Percentiles rank a stretch among this genome's conserved stretches.
These are phyloP conservation scores for Orbilia brochopaga DNA, from an alignment of 2,329 filamentous ascomycete genomes.

Conservation along the genomic window DNA sequence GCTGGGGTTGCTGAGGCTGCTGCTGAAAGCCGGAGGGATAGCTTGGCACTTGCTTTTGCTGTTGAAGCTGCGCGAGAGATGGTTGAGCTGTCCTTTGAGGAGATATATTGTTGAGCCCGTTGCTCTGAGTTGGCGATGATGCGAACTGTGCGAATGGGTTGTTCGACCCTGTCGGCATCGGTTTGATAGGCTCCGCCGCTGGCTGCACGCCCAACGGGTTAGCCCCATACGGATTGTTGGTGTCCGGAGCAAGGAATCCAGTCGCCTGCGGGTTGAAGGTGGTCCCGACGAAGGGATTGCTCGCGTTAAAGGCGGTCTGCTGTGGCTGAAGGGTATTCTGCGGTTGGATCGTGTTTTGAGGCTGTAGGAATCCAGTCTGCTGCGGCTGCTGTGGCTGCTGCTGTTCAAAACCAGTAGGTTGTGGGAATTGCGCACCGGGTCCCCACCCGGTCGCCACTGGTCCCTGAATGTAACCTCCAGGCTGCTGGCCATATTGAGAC, in stretches of 20 bases:
- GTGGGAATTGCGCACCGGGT: slow-evolving; percentile 51
- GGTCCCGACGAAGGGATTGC: slow-evolving; percentile 55
- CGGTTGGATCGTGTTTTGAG: slow-evolving; percentile 43
- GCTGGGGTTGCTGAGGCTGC: slow-evolving; percentile 11
- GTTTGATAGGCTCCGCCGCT: slow-evolving; percentile 68
- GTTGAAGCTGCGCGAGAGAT: slow-evolving; percentile 65
- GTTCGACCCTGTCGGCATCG: slow-evolving; percentile 91
- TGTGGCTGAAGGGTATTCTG: slow-evolving; percentile 56
- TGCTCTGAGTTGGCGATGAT: slow-evolving; percentile 65
- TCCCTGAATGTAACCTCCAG: slow-evolving; percentile 41
- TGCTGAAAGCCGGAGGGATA: slow-evolving; percentile 40
- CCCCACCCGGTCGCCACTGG: slow-evolving; percentile 45
- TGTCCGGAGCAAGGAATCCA: slow-evolving; percentile 73
- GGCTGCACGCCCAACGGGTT: slow-evolving; percentile 64
- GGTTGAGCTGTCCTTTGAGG: slow-evolving; percentile 67
- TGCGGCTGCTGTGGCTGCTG: slow-evolving; percentile 58
- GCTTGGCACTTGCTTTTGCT: slow-evolving; percentile 52
- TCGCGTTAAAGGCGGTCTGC: slow-evolving; percentile 65
- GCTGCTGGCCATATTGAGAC: slow-evolving; percentile 61
- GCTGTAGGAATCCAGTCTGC: slow-evolving; percentile 47
- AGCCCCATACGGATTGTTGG: slow-evolving; percentile 90
- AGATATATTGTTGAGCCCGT: slow-evolving; percentile 63
- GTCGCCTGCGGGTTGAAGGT: slow-evolving; percentile 61
- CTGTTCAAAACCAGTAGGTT: slow-evolving; percentile 61
- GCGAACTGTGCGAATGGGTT: slow-evolving; percentile 78